These are phyloP conservation scores for Phtheirospermum japonicum DNA, from an alignment of 257 asterid genomes.

Conservation along the genomic window DNA sequence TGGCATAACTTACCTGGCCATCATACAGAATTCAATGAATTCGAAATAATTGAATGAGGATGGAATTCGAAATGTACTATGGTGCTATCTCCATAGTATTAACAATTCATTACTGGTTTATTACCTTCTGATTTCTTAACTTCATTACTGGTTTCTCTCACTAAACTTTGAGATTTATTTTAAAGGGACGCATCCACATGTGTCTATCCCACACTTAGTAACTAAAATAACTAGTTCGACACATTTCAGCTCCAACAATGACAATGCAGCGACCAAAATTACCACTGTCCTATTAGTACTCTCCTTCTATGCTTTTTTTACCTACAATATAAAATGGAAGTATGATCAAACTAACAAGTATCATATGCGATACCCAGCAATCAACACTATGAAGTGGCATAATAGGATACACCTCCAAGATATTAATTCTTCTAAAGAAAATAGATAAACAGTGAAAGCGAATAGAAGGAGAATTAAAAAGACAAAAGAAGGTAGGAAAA, in stretches of 20 bases:
- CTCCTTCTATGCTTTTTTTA: too few species aligned
- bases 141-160: neutral
- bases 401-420: neutral
- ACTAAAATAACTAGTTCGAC: neutral
- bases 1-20: conserved; percentile 19
- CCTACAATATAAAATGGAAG: too few species aligned
- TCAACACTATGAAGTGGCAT: neutral
- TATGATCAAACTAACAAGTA: neutral
- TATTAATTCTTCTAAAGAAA: neutral
- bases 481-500: too few species aligned
- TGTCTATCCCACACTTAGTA: neutral
- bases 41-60: too few species aligned
- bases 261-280: neutral
- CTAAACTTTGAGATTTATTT: neutral
- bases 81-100: neutral
- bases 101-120: too few species aligned
- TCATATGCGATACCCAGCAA: neutral
- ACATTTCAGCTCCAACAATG: neutral
- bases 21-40: neutral
- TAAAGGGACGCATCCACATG: neutral
- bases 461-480: neutral
- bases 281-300: too few species aligned
- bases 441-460: neutral
- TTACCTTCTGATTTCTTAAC: neutral
- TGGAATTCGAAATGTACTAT: neutral